These are phyloP conservation scores for Suhomyces prunicola DNA, from an alignment of 805 yeast genomes.

Conservation along the genomic window DNA sequence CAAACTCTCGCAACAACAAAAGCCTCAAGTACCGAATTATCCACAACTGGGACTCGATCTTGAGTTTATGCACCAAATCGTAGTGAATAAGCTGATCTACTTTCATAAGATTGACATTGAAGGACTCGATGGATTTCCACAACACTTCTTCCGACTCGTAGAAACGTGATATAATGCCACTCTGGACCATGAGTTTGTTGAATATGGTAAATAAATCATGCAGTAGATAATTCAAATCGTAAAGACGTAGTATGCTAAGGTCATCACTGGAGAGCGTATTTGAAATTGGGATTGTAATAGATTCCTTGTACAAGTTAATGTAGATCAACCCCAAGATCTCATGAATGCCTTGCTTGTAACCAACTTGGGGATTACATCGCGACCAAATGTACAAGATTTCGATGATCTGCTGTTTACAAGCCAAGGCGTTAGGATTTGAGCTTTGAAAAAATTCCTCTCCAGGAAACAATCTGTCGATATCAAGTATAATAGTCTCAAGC, in stretches of 20 bases:
- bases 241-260: constrained; percentile 34
- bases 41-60: constrained; percentile 53
- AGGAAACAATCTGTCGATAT: constrained; percentile 53
- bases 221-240: constrained; percentile 33
- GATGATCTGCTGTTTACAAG: constrained; percentile 30
- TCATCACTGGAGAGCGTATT: constrained; percentile 24
- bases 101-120: constrained; percentile 47
- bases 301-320: constrained; percentile 37
- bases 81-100: constrained; percentile 49
- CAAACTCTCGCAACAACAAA: constrained; percentile 47
- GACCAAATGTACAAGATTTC: constrained; percentile 49
- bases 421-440: constrained; percentile 12
- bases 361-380: constrained; percentile 44
- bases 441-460: constrained; percentile 34
- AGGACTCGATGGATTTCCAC: constrained; percentile 45
- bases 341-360: constrained; percentile 52
- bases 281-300: constrained; percentile 16
- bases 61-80: constrained; percentile 39
- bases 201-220: constrained; percentile 46
- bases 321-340: constrained; percentile 51
- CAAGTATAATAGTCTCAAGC: constrained; percentile 44
- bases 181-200: constrained; percentile 38
- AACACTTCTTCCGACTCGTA: constrained; percentile 42
- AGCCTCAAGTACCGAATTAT: constrained; percentile 50
- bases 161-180: constrained; percentile 33